Conservation (phyloP, 139 green algal species). For the Picochlorum sp. region DNA sequence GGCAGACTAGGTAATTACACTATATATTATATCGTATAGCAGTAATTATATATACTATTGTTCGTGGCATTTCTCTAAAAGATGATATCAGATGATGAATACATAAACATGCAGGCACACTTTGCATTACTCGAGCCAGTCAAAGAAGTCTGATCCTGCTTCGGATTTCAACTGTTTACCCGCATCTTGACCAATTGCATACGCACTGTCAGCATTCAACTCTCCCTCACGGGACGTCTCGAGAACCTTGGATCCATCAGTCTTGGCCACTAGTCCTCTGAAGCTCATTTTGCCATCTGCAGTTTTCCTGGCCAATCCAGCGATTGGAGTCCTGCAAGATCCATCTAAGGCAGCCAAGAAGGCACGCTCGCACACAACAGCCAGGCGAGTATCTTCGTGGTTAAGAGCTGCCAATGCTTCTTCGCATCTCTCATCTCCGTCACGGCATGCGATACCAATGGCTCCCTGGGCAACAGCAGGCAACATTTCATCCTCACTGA, state of each 20-base stretch:
- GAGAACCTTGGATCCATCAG: slow-evolving; percentile 77
- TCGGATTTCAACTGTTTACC: slow-evolving; percentile 73
- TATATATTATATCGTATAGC: too few species aligned
- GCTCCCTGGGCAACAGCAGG: slow-evolving; percentile 61
- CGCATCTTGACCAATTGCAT: slow-evolving; percentile 49
- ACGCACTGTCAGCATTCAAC: slow-evolving; percentile 45
- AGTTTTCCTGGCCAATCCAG: slow-evolving; percentile 42
- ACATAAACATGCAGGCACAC: too few species aligned
- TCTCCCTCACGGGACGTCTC: slow-evolving; percentile 34
- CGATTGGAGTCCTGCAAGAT: slow-evolving; percentile 96
- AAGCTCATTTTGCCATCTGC: slow-evolving; percentile 68
- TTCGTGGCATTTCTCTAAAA: neutral
- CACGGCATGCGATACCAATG: slow-evolving; percentile 95
- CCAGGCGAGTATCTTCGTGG: slow-evolving; percentile 93
- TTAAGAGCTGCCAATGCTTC: slow-evolving; percentile 81
- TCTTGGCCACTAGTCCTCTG: slow-evolving; percentile 77
- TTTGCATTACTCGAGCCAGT: slow-evolving; percentile 46
- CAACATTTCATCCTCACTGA: slow-evolving; percentile 52
- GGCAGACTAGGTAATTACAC: too few species aligned
- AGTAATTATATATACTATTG: neutral
- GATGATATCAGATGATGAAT: too few species aligned
- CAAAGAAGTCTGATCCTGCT: slow-evolving; percentile 65
- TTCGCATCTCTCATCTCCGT: slow-evolving; percentile 54
- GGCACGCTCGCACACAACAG: slow-evolving; percentile 83
- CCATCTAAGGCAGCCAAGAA: slow-evolving; percentile 95